phyloP scores from a whole-genome alignment of 73 alveolate genomes.

The Paramecium primaurelia region DNA sequence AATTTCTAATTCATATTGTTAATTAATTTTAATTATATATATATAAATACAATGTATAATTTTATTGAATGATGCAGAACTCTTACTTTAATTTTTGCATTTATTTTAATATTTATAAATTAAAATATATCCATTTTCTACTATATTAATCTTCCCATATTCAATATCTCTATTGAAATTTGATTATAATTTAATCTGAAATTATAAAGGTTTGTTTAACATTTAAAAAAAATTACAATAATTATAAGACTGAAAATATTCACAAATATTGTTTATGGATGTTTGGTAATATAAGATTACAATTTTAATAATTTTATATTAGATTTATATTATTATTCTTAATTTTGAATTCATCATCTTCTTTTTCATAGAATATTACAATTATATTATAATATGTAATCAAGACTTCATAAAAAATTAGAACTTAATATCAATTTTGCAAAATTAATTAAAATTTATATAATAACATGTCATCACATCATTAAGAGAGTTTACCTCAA shows the following conservation, averaged over 20 bases:
- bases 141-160: background rate
- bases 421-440: background rate
- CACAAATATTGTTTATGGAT: no score
- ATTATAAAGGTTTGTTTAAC: no score
- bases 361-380: background rate
- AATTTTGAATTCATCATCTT: background rate
- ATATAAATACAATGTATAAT: background rate
- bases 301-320: no score
- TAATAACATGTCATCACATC: background rate
- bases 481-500: background rate
- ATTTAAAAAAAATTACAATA: no score
- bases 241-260: no score
- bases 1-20: conserved; percentile 25
- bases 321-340: background rate
- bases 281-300: no score
- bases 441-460: background rate
- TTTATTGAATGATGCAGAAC: background rate
- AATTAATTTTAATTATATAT: background rate
- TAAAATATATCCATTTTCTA: background rate
- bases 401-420: background rate
- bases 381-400: background rate
- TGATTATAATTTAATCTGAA: no score
- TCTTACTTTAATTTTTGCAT: background rate
- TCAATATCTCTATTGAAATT: no score
- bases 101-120: no score